Evolutionary conservation across 2,329 filamentous ascomycete species (phyloP).

Genomic region (Gaeumannomyces tritici): DNA sequence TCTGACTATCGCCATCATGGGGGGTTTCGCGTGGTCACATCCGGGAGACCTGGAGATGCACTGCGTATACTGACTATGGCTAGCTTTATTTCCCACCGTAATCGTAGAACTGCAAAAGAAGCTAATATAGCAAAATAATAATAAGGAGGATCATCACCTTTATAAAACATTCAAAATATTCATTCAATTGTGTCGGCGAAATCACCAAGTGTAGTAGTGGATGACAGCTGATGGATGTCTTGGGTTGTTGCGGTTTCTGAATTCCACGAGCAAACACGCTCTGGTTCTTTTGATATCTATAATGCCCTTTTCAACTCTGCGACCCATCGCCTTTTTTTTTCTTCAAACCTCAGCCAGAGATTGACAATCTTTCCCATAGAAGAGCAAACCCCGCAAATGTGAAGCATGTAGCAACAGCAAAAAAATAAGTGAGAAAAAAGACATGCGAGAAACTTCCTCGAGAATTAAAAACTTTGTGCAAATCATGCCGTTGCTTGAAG

Average conservation of each 20-base stretch:
- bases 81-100: not conserved
- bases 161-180: too few relatives aligned
- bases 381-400: not conserved
- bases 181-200: too few relatives aligned
- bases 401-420: too few relatives aligned
- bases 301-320: not conserved
- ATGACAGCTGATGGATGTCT: too few relatives aligned
- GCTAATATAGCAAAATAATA: not conserved
- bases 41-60: conserved; percentile 37
- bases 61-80: conserved; percentile 23
- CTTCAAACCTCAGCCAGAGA: not conserved
- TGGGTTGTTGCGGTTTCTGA: not conserved
- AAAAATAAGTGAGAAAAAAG: not conserved
- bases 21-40: conserved; percentile 59
- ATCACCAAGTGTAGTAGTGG: too few relatives aligned
- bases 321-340: not conserved
- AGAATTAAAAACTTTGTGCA: not conserved
- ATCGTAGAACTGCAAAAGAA: not conserved
- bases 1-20: conserved; percentile 62
- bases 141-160: too few relatives aligned
- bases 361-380: not conserved
- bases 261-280: not conserved
- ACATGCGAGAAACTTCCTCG: not conserved
- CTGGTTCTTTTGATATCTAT: not conserved
- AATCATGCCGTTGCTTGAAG: too few relatives aligned